phyloP scores from a whole-genome alignment of 2,329 filamentous ascomycete species.

The Neofusicoccum parvum region DNA sequence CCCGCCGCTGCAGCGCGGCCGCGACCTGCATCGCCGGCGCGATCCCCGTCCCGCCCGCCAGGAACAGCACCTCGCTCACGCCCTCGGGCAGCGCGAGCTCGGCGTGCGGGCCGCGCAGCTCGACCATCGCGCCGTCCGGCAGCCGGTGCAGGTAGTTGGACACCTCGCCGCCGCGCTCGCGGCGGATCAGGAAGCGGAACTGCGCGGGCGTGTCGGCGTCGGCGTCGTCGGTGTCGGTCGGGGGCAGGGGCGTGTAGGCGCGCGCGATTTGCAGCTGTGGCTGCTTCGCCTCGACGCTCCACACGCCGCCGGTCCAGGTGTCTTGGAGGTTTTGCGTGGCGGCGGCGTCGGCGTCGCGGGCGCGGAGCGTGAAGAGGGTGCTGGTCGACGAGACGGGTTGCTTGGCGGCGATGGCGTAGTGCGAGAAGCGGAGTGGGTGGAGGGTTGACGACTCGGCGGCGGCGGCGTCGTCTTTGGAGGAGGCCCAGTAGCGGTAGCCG shows the following conservation, averaged over 20 bases:
- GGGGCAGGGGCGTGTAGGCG: slow-evolving; percentile 86
- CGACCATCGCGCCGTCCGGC: slow-evolving; percentile 63
- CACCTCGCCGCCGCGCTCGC: slow-evolving; percentile 78
- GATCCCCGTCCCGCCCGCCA: slow-evolving; percentile 91
- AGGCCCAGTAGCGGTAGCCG: slow-evolving; percentile 35
- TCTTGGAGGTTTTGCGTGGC: slow-evolving; percentile 29
- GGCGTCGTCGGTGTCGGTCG: slow-evolving; percentile 40
- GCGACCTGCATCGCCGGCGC: slow-evolving; percentile 85
- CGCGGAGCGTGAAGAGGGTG: slow-evolving; percentile 68
- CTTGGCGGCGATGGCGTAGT: slow-evolving; percentile 65
- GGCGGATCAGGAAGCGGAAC: slow-evolving; percentile 76
- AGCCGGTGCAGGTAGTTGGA: slow-evolving; percentile 76
- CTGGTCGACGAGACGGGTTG: slow-evolving; percentile 67
- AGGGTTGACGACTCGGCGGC: slow-evolving; percentile 39
- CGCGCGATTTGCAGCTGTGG: slow-evolving; percentile 90
- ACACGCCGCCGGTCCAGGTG: slow-evolving; percentile 66
- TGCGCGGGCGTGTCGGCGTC: neutral
- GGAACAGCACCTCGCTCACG: slow-evolving; percentile 69
- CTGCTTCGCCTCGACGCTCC: slow-evolving; percentile 92
- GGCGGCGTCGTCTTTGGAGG: slow-evolving; percentile 6
- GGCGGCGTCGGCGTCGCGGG: slow-evolving; percentile 31
- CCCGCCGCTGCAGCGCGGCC: slow-evolving; percentile 55
- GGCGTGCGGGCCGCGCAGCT: slow-evolving; percentile 75
- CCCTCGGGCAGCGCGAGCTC: slow-evolving; percentile 64
- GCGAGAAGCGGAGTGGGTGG: slow-evolving; percentile 63